Base-by-base conservation (phyloP, 2,329 filamentous ascomycete genomes). In the Monosporascus ibericus region DNA sequence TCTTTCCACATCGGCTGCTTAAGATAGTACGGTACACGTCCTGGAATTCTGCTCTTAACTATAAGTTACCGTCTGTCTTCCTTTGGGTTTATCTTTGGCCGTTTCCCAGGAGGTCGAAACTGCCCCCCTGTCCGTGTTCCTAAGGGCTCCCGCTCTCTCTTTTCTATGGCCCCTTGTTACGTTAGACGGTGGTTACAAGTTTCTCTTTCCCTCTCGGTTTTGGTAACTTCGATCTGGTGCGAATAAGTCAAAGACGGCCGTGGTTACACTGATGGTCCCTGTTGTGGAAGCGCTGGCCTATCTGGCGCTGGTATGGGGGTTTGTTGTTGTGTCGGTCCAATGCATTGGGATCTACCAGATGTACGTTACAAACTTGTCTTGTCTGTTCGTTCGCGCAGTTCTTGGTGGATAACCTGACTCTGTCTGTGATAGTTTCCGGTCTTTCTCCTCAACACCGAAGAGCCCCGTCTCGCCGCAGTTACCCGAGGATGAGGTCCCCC, bases 401-500 rank as follows among this genome's bases (percentile, higher is more conserved):
- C 15, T 9, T 20, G 18, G 15, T 36, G 30, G 27, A 11, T 44
- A n/a, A 46, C 34, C 52, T 53, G 44, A 55, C 40, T 17, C 34
- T 9, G 14, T n/a, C 15, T 17, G 34, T 30, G 18, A 55, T 49
- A 80, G 83, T 56, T 80, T 81, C 60, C 75, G 74, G 42, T 68
- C 76, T 60, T 82, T 80, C 65, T 80, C 80, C 0, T 70, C 68
- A 2, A 72, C 70, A 3, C 77, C 77, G 2, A 64, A 66, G n/a
- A 68, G 74, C 6, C 73, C 81, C 5, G 65, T 79, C 17, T 82
- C 82, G 3, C 71, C 81, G 2, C 68, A 68, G 0, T 70, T 85
- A 1, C 69, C 71, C 4, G 63, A 72, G 40, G 67, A 79, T 58
- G 72, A 84, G 39, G 76, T 90, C 3, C 92, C 92, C 17, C 85